phyloP scores from a whole-genome alignment of 169 alveolate genomes.

The Plasmodium ovale region DNA sequence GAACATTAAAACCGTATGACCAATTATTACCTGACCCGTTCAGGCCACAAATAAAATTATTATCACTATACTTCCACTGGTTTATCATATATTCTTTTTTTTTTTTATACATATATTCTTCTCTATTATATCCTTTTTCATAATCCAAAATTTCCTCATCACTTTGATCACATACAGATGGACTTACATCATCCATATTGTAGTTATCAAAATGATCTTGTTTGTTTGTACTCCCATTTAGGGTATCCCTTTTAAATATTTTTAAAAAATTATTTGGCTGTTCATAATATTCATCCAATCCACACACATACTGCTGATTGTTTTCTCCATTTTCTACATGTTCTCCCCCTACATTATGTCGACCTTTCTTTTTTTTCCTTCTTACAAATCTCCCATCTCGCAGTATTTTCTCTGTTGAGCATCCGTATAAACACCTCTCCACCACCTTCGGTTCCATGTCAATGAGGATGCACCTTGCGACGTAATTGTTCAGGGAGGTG shows the following conservation, averaged over 20 bases:
- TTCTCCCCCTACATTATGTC: not conserved
- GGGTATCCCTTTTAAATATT: slow-evolving; percentile 10
- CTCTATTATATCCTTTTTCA: not conserved
- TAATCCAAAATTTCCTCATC: too few species aligned
- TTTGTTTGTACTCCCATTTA: not conserved
- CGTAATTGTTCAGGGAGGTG: slow-evolving; percentile 39
- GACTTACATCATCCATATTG: not conserved
- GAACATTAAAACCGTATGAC: slow-evolving; percentile 72
- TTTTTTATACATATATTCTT: not conserved
- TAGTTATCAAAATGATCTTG: not conserved
- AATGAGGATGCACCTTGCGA: slow-evolving; percentile 57
- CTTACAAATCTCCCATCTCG: not conserved
- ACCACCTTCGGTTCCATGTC: slow-evolving; percentile 76
- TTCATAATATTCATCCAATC: slow-evolving; percentile 63
- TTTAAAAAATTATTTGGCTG: slow-evolving; percentile 36
- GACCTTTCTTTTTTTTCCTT: not conserved
- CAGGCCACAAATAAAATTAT: slow-evolving; percentile 51
- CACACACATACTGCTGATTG: slow-evolving; percentile 35
- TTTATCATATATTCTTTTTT: slow-evolving; percentile 7
- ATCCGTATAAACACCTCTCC: slow-evolving; percentile 38
- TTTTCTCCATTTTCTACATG: not conserved
- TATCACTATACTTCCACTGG: slow-evolving; percentile 52
- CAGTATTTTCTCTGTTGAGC: not conserved
- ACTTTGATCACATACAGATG: too few species aligned
- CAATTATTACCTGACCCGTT: slow-evolving; percentile 77